Base-by-base conservation (phyloP, 306 rosid species). In the Ochetophila trinervis region DNA sequence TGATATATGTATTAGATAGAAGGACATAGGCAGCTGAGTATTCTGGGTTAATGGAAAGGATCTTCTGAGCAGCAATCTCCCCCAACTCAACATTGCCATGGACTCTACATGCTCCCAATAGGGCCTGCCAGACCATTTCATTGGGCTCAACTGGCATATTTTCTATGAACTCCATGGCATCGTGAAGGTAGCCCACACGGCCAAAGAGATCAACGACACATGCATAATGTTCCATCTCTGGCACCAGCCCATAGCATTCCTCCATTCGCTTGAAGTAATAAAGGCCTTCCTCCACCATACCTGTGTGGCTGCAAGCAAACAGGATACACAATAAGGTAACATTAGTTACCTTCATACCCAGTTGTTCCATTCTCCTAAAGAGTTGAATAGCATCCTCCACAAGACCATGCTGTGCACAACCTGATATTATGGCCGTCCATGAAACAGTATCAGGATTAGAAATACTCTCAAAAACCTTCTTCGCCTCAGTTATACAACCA, bases 231-330 rank as follows among this genome's bases (percentile, higher is more conserved):
- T 87, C 88, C 89, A 83, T 87, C 76, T 74, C 76, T 13, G 89
- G 89, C 62, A 61, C 81, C 63, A 87, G 42, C 0, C 83, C 82
- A 24, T 83, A 87, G 20, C 21, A 60, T 40, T 68, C 74, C 72
- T 83, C 76, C 97, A 87, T 85, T 73, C 19, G 63, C 56, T 79
- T 48, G 63, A 87, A 85, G 68, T 66, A 53, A 49, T 71, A 45
- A 49, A 87, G 71, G 53, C 96, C 96, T 76, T 90, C 89, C 61
- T 85, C 85, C 51, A 81, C 86, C 85, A 81, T 63, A 63, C 95
- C 88, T 18, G 79, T 74, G 62, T 90, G 96, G 81, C 95, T 87
- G 72, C 89, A 90, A 53, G 91, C 96, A 60, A 90, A 90, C 32
- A 90, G 75, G 53, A 90, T 75, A 68, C 95, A 85, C 61, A 87